These are phyloP conservation scores for Fomitopsis palustris DNA, from an alignment of 1,284 basidiomycete genomes.

Conservation along the genomic window DNA sequence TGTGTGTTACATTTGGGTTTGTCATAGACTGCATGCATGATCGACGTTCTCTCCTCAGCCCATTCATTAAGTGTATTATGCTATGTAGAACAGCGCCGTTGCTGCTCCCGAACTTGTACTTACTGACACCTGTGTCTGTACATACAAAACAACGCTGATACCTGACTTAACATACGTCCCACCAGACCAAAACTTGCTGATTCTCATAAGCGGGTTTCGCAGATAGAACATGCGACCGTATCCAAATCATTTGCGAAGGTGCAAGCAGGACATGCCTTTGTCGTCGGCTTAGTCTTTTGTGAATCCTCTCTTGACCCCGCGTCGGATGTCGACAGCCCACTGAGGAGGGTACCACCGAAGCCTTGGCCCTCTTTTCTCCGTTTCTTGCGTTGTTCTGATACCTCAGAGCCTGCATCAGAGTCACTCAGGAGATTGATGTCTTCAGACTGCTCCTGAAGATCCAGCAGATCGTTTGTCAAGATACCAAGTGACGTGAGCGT, in stretches of 20 bases:
- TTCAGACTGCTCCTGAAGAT: constrained; percentile 61
- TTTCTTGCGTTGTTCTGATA: constrained; percentile 32
- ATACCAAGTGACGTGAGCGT: constrained; percentile 62
- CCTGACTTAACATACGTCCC: neutral
- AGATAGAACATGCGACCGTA: constrained; percentile 23
- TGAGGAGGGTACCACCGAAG: constrained; percentile 71
- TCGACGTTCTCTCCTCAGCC: constrained; percentile 2
- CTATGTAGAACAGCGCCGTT: constrained; percentile 14
- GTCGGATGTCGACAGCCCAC: constrained; percentile 28
- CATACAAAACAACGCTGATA: too few relatives aligned
- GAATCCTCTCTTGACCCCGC: constrained; percentile 7
- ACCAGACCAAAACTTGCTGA: constrained; percentile 1
- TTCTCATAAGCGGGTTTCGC: constrained; percentile 20
- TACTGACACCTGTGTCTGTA: constrained; percentile 2
- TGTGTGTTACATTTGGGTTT: constrained; percentile 12
- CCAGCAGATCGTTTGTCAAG: constrained; percentile 59
- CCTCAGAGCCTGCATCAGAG: constrained; percentile 37
- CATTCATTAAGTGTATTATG: constrained; percentile 1
- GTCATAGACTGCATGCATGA: constrained; percentile 10
- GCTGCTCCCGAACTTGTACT: constrained; percentile 17
- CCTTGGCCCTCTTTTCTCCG: constrained; percentile 60
- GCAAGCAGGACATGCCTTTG: constrained; percentile 26
- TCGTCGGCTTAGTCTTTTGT: constrained; percentile 6
- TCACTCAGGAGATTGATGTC: constrained; percentile 52
- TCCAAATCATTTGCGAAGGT: constrained; percentile 26